phyloP scores from a whole-genome alignment of 2,329 filamentous ascomycete genomes.

The Camillea tinctor region DNA sequence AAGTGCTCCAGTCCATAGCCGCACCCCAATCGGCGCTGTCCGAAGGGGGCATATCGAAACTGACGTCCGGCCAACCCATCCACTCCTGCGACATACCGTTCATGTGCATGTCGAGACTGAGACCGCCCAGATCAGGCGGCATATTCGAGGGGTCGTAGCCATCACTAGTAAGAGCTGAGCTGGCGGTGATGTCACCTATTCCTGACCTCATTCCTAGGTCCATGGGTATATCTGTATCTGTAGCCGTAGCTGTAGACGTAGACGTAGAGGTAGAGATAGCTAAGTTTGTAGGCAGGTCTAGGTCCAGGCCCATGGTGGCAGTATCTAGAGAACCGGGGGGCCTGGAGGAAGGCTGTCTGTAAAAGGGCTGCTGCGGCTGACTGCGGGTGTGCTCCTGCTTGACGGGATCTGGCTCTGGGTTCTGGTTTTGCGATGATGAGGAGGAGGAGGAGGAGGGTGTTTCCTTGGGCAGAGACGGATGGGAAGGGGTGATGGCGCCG shows the following conservation, averaged over 20 bases:
- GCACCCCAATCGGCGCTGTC: slow-evolving; percentile 1
- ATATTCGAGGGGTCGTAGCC: background rate
- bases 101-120: slow-evolving; percentile 10
- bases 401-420: too few relatives aligned
- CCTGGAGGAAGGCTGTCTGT: too few relatives aligned
- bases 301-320: too few relatives aligned
- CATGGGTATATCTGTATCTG: background rate
- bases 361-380: too few relatives aligned
- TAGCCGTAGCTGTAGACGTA: background rate
- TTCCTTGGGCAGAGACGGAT: too few relatives aligned
- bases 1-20: slow-evolving; percentile 38
- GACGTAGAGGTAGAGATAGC: too few relatives aligned
- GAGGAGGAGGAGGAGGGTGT: too few relatives aligned
- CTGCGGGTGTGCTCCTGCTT: too few relatives aligned
- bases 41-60: slow-evolving; percentile 22
- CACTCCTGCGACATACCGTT: slow-evolving; percentile 19
- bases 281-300: too few relatives aligned
- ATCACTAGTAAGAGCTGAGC: background rate
- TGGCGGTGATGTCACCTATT: background rate
- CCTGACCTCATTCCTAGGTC: background rate
- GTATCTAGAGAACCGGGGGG: too few relatives aligned
- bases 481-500: too few relatives aligned
- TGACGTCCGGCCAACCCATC: slow-evolving; percentile 27
- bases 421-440: too few relatives aligned
- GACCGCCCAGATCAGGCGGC: slow-evolving; percentile 5